These are phyloP conservation scores for Lichtheimia corymbifera DNA, from an alignment of 371 early-diverging fungal species.

Conservation along the genomic window DNA sequence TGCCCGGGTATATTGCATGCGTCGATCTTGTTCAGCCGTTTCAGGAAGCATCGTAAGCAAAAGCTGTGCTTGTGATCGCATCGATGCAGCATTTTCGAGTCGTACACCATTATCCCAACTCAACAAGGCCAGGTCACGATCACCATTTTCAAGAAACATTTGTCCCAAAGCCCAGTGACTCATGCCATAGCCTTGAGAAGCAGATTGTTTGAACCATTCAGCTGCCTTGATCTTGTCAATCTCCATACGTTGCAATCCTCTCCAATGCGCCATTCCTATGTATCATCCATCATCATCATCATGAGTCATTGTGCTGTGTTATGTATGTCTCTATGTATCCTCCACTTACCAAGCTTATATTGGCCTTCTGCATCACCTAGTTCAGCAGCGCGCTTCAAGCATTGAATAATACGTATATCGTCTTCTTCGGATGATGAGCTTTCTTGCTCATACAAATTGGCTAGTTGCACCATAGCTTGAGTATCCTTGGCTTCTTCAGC, in stretches of 20 bases:
- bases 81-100: constrained; percentile 31
- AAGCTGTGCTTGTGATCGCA: constrained; percentile 20
- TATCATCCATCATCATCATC: neutral
- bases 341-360: constrained; percentile 30
- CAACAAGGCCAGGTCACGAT: constrained; percentile 29
- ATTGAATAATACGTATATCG: constrained; percentile 14
- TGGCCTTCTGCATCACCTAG: constrained; percentile 42
- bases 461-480: constrained; percentile 31
- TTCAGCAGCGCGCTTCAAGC: constrained; percentile 25
- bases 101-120: constrained; percentile 37
- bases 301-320: neutral
- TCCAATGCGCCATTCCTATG: constrained; percentile 27
- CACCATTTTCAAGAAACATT: constrained; percentile 31
- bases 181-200: constrained; percentile 27
- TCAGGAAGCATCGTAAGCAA: constrained; percentile 11
- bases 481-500: constrained; percentile 26
- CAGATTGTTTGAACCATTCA: constrained; percentile 35
- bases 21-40: constrained; percentile 3
- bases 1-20: constrained; percentile 4
- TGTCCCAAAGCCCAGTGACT: constrained; percentile 41
- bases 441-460: constrained; percentile 26
- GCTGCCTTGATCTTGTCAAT: constrained; percentile 26
- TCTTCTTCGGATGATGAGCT: constrained; percentile 5
- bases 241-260: constrained; percentile 22
- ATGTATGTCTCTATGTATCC: neutral